phyloP scores from a whole-genome alignment of 2,329 filamentous ascomycete genomes.

The Colletotrichum sojae region DNA sequence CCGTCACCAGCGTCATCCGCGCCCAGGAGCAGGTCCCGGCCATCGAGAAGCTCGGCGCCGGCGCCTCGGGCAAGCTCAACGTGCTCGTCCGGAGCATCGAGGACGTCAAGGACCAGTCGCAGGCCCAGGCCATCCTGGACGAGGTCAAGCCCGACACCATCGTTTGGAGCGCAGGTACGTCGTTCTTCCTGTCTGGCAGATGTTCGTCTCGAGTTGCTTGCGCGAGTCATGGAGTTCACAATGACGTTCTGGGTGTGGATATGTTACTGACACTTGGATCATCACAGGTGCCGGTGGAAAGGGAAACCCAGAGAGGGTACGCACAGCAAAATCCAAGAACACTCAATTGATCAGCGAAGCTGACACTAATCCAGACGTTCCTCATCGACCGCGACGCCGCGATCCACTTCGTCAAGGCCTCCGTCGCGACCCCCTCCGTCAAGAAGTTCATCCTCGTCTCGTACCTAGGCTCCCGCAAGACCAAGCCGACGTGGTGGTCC shows the following conservation, averaged over 20 bases:
- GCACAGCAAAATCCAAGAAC: constrained; percentile 10
- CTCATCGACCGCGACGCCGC: constrained; percentile 76
- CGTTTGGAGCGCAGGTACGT: constrained; percentile 76
- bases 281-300: constrained; percentile 69
- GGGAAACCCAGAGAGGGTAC: constrained; percentile 65
- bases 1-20: constrained; percentile 84
- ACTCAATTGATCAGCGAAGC: constrained; percentile 11
- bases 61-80: constrained; percentile 73
- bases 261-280: constrained; percentile 35
- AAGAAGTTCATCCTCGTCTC: constrained; percentile 77
- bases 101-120: constrained; percentile 74
- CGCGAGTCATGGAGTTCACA: not conserved
- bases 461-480: constrained; percentile 68
- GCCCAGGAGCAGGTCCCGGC: constrained; percentile 75
- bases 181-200: too few relatives aligned
- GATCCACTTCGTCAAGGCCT: constrained; percentile 72
- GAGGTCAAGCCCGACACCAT: constrained; percentile 75
- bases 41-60: constrained; percentile 73
- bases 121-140: constrained; percentile 74
- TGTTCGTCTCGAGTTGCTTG: not conserved
- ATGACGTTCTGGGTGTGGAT: not conserved
- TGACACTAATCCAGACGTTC: constrained; percentile 60
- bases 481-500: constrained; percentile 69
- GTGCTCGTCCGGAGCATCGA: constrained; percentile 80
- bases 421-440: constrained; percentile 66